These are phyloP conservation scores for Fusarium udum DNA, from an alignment of 2,329 filamentous ascomycete genomes.

Conservation along the genomic window DNA sequence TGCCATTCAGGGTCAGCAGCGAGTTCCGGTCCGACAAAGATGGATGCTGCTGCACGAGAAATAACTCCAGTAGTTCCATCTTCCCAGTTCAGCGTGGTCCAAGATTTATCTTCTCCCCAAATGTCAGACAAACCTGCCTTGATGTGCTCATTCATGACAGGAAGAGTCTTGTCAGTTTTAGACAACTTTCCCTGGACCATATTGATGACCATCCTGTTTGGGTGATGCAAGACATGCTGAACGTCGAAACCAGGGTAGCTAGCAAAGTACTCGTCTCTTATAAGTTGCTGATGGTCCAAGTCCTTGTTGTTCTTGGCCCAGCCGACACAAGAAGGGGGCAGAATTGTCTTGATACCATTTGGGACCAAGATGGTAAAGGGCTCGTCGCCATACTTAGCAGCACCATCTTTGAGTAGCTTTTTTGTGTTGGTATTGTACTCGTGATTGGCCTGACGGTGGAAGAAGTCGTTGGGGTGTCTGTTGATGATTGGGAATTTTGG, in stretches of 20 bases:
- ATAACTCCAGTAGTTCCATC: background rate
- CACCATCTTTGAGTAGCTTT: background rate
- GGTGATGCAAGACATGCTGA: background rate
- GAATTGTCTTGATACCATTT: background rate
- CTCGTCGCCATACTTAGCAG: background rate
- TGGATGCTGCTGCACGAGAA: background rate
- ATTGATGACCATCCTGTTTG: background rate
- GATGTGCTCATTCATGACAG: background rate
- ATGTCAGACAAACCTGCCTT: fast-evolving
- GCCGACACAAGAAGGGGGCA: background rate
- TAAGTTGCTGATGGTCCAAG: background rate
- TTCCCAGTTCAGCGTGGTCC: background rate
- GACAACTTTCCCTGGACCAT: background rate
- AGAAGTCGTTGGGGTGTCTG: background rate
- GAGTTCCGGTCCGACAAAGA: background rate
- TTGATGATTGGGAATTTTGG: background rate
- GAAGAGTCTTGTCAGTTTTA: background rate
- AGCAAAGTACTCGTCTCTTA: background rate
- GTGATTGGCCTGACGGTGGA: background rate
- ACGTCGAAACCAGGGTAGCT: background rate
- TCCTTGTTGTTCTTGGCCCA: constrained; percentile 2
- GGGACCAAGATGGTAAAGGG: background rate
- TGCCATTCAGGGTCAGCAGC: background rate
- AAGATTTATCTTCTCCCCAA: background rate
- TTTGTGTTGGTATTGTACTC: background rate